These are phyloP conservation scores for Letharia columbiana DNA, from an alignment of 495 filamentous ascomycete species.

Conservation along the genomic window DNA sequence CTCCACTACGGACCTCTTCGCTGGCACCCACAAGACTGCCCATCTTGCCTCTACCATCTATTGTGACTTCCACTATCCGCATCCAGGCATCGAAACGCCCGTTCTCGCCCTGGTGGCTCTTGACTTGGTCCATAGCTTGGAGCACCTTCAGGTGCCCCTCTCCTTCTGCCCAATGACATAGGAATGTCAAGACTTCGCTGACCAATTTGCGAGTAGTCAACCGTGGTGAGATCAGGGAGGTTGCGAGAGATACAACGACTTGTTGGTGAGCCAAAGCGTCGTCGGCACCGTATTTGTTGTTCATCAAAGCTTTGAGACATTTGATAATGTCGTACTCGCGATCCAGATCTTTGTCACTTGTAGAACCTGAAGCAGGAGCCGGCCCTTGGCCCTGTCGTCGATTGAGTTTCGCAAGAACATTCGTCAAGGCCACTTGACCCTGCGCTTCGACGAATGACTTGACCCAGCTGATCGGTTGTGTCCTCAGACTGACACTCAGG, in stretches of 20 bases:
- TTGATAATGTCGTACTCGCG: conserved; percentile 97
- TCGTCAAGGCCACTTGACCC: conserved; percentile 92
- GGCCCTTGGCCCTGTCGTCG: conserved; percentile 70
- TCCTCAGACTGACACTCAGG: conserved; percentile 85
- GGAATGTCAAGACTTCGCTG: conserved; percentile 91
- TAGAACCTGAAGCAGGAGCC: conserved; percentile 50
- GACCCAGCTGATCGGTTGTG: conserved; percentile 96
- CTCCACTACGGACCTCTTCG: conserved; percentile 92
- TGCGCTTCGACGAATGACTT: conserved; percentile 95
- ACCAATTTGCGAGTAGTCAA: conserved; percentile 90
- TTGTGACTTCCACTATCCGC: conserved; percentile 94
- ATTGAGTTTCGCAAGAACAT: conserved; percentile 87
- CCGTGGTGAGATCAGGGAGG: conserved; percentile 78
- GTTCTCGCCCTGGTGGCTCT: conserved; percentile 81
- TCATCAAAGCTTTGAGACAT: conserved; percentile 94
- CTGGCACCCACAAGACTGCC: conserved; percentile 93
- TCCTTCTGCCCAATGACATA: conserved; percentile 94
- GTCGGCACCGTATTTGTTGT: conserved; percentile 97
- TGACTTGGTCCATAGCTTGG: conserved; percentile 86
- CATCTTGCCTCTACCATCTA: conserved; percentile 97
- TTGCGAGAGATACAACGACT: conserved; percentile 80
- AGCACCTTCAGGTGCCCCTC: conserved; percentile 91
- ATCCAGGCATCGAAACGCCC: conserved; percentile 98
- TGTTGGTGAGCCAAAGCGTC: conserved; percentile 89
- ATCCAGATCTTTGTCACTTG: conserved; percentile 81